Conservation (phyloP, 768 basidiomycete genomes). For the Kwoniella mangroviensis region DNA sequence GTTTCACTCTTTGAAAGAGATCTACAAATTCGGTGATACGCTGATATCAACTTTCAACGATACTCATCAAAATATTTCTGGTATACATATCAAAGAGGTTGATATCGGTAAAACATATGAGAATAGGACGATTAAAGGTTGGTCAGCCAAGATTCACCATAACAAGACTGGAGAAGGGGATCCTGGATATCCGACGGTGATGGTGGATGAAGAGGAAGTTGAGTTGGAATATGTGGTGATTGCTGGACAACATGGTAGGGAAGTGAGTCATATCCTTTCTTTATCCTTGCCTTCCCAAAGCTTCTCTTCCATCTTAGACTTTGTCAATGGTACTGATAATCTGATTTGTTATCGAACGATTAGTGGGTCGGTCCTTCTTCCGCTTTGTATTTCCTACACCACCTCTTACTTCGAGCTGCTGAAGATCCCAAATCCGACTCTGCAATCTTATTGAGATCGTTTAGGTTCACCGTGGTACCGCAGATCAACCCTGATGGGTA, state of each 20-base stretch:
- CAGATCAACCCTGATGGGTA: conserved; percentile 60
- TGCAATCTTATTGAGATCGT: conserved; percentile 63
- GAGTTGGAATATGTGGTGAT: conserved; percentile 67
- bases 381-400: conserved; percentile 73
- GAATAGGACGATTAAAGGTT: conserved; percentile 49
- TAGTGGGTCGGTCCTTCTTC: conserved; percentile 83
- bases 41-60: conserved; percentile 38
- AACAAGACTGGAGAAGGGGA: conserved; percentile 11
- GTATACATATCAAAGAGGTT: conserved; percentile 37
- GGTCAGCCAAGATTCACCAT: conserved; percentile 31
- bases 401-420: conserved; percentile 64
- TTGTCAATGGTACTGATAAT: too few species aligned
- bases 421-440: conserved; percentile 59
- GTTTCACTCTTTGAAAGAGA: conserved; percentile 49
- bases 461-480: conserved; percentile 57
- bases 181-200: background rate
- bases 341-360: background rate
- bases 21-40: conserved; percentile 45
- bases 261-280: conserved; percentile 61
- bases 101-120: conserved; percentile 46
- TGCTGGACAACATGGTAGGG: conserved; percentile 76
- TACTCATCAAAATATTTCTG: background rate
- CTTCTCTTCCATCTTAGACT: background rate
- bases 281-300: background rate
- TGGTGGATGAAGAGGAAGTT: conserved; percentile 8